Conservation (phyloP, 768 basidiomycete species). For the Mycena rebaudengoi region DNA sequence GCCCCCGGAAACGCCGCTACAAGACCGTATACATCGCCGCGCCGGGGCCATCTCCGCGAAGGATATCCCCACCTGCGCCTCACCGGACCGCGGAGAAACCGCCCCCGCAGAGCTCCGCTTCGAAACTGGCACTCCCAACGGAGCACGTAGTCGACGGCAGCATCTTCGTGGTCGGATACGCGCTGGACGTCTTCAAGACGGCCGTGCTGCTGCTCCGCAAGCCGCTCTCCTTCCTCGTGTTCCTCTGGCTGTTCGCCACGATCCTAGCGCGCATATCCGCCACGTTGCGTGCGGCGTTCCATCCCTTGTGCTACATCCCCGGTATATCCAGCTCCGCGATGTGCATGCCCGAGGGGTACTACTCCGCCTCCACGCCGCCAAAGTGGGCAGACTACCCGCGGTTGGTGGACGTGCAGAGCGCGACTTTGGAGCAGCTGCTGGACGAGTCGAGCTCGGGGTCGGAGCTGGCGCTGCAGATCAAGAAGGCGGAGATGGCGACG, state of each 20-base stretch:
- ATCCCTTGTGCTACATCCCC: slow-evolving; percentile 71
- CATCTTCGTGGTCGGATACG: slow-evolving; percentile 48
- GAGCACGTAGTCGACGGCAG: slow-evolving; percentile 30
- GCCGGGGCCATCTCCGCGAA: background rate
- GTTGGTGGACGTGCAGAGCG: slow-evolving; percentile 66
- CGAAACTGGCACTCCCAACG: slow-evolving; percentile 12
- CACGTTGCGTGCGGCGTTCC: slow-evolving; percentile 55
- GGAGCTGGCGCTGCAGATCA: slow-evolving; percentile 69
- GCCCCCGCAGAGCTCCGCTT: no score
- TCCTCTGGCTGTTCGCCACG: slow-evolving; percentile 59
- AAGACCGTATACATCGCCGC: slow-evolving; percentile 7
- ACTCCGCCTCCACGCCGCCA: slow-evolving; percentile 29
- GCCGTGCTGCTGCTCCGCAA: slow-evolving; percentile 59
- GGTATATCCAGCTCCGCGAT: slow-evolving; percentile 57
- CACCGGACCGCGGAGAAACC: no score
- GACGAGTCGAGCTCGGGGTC: slow-evolving; percentile 67
- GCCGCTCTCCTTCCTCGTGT: slow-evolving; percentile 64
- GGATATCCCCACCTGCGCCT: background rate
- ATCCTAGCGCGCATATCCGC: slow-evolving; percentile 49
- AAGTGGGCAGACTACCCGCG: slow-evolving; percentile 68
- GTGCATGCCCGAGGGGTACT: slow-evolving; percentile 42
- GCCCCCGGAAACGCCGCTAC: slow-evolving; percentile 19
- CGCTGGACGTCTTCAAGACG: slow-evolving; percentile 55
- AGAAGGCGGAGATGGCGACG: slow-evolving; percentile 82
- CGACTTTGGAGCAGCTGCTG: slow-evolving; percentile 69